These are phyloP conservation scores for Xylariales sp. DNA, from an alignment of 2,329 filamentous ascomycete genomes.

Conservation along the genomic window DNA sequence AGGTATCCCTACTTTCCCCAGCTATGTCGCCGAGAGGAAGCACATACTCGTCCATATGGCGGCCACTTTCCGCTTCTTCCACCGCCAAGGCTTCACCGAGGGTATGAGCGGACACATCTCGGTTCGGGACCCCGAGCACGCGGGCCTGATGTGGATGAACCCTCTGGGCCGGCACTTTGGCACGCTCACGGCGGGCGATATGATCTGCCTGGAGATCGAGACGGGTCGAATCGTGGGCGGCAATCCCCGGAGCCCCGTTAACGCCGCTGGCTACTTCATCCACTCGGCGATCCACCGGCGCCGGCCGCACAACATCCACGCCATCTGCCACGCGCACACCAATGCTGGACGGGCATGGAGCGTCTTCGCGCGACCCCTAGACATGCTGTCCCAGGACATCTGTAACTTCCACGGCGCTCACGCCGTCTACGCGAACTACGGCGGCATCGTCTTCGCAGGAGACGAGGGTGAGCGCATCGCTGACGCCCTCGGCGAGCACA, in stretches of 20 bases:
- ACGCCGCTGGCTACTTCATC: constrained; percentile 66
- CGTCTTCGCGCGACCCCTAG: constrained; percentile 57
- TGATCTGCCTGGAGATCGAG: constrained; percentile 58
- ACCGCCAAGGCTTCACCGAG: constrained; percentile 61
- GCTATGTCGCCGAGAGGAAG: constrained; percentile 43
- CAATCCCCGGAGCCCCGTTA: constrained; percentile 54
- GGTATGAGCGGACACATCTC: constrained; percentile 53
- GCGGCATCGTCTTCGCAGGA: constrained; percentile 50
- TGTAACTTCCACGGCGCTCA: constrained; percentile 62
- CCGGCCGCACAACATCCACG: constrained; percentile 54
- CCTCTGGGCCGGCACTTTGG: constrained; percentile 62
- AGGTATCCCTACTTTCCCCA: constrained; percentile 39
- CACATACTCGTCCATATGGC: constrained; percentile 66
- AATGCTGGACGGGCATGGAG: constrained; percentile 64
- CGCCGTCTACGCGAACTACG: constrained; percentile 56
- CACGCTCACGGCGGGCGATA: constrained; percentile 58
- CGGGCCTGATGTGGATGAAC: constrained; percentile 65
- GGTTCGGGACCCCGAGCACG: constrained; percentile 61
- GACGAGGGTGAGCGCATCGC: constrained; percentile 64
- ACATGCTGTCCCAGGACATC: constrained; percentile 68
- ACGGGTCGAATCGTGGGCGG: constrained; percentile 60
- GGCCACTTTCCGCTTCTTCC: constrained; percentile 64
- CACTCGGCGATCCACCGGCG: constrained; percentile 66
- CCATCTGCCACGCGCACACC: constrained; percentile 67
- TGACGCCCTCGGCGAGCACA: constrained; percentile 50